These are phyloP conservation scores for Martiniozyma abietophila DNA, from an alignment of 805 yeast species.

Conservation along the genomic window DNA sequence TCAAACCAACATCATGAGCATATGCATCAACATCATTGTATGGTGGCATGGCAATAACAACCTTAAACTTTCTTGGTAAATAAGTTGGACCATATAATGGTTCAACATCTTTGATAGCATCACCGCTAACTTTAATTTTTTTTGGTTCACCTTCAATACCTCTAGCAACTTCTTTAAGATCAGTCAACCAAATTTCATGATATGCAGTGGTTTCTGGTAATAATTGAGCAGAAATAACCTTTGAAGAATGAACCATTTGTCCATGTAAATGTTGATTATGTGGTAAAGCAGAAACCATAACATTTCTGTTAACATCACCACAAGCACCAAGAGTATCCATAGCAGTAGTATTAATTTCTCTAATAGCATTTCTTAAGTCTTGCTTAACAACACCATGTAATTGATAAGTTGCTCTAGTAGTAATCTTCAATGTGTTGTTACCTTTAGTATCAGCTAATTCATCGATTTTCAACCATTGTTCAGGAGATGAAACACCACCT, in stretches of 20 bases:
- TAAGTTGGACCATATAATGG: constrained; percentile 83
- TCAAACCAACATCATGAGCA: constrained; percentile 89
- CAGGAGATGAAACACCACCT: constrained; percentile 82
- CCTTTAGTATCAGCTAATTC: constrained; percentile 74
- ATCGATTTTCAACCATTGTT: constrained; percentile 83
- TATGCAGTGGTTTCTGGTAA: constrained; percentile 91
- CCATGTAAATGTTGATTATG: constrained; percentile 71
- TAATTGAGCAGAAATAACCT: constrained; percentile 66
- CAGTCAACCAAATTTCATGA: constrained; percentile 84
- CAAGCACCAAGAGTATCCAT: constrained; percentile 96
- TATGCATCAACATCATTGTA: constrained; percentile 94
- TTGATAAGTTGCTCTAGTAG: constrained; percentile 96
- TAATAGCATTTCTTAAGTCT: constrained; percentile 79
- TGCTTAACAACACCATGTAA: constrained; percentile 90
- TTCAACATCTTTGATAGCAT: constrained; percentile 73
- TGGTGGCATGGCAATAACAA: constrained; percentile 92
- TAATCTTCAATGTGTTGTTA: constrained; percentile 86
- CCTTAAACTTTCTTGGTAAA: constrained; percentile 91
- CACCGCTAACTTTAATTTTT: constrained; percentile 82
- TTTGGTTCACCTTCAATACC: constrained; percentile 70
- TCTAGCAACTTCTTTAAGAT: constrained; percentile 24
- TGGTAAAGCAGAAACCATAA: constrained; percentile 87
- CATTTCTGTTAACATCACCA: constrained; percentile 97
- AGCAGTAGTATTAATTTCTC: constrained; percentile 84
- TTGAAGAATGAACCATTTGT: constrained; percentile 58